A percentile compares a stretch with the other conserved stretches of the same genome.
phyloP scores from a whole-genome alignment of 176 grass and related monocot species.

The Saccharum spontaneum region DNA sequence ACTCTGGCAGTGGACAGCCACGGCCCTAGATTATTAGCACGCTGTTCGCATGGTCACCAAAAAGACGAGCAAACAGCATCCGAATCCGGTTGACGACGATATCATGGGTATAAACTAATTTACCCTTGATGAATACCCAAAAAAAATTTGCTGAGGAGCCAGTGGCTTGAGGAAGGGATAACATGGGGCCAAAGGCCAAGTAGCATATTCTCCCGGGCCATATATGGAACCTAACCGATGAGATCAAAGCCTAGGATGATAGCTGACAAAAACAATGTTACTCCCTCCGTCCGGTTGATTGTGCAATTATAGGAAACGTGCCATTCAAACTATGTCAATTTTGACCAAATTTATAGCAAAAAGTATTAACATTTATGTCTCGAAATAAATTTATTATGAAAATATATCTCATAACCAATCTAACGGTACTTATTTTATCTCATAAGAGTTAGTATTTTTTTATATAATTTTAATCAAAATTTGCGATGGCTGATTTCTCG shows the following conservation, averaged over 20 bases:
- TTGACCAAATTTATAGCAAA: too few species aligned
- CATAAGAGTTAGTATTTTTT: too few species aligned
- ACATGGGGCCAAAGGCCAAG: slow-evolving; percentile 19
- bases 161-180: slow-evolving; percentile 6
- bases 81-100: background rate
- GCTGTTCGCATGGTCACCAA: slow-evolving; percentile 10
- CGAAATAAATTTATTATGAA: too few species aligned
- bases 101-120: background rate
- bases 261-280: slow-evolving; percentile 42
- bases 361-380: too few species aligned
- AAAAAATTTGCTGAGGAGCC: background rate
- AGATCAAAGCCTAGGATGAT: slow-evolving; percentile 33
- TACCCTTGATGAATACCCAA: background rate
- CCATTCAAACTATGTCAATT: too few species aligned
- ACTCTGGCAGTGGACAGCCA: background rate
- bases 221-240: slow-evolving; percentile 29
- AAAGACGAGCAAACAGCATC: slow-evolving; percentile 19
- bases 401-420: too few species aligned
- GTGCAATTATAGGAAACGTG: too few species aligned
- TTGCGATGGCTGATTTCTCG: too few species aligned
- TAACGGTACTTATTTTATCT: too few species aligned
- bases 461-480: too few species aligned
- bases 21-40: slow-evolving; percentile 32
- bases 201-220: slow-evolving; percentile 42
- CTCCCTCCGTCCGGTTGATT: too few species aligned